Evolutionary conservation across 2,329 filamentous ascomycete genomes (phyloP).

Genomic region (Venturiaceae sp.): DNA sequence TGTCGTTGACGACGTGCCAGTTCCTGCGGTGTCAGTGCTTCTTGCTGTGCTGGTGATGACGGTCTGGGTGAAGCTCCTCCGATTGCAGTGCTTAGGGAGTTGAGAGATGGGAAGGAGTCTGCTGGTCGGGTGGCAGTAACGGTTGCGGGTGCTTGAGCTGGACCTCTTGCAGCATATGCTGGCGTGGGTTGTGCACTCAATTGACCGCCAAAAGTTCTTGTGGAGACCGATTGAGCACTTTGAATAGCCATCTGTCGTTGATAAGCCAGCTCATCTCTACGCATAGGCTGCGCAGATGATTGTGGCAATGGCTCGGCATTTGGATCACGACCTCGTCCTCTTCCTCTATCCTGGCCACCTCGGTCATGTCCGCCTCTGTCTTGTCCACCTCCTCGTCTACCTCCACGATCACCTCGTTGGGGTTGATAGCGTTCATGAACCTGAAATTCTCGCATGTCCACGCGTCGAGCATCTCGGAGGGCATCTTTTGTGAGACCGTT

Average conservation of each 20-base stretch:
- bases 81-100: conserved; percentile 13
- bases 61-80: conserved; percentile 10
- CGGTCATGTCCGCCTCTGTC: conserved; percentile 32
- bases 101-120: conserved; percentile 13
- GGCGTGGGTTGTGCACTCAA: conserved; percentile 40
- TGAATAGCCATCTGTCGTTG: conserved; percentile 89
- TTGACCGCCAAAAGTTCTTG: conserved; percentile 75
- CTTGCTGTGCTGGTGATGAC: conserved; percentile 31
- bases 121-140: background rate
- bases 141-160: background rate
- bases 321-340: conserved; percentile 70
- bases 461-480: conserved; percentile 69
- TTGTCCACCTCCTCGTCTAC: conserved; percentile 6
- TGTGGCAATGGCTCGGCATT: conserved; percentile 71
- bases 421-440: conserved; percentile 43
- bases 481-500: conserved; percentile 73
- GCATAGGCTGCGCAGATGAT: conserved; percentile 69
- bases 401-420: conserved; percentile 34
- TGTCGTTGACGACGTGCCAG: conserved; percentile 74
- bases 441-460: conserved; percentile 75
- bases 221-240: conserved; percentile 70
- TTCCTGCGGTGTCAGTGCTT: conserved; percentile 58
- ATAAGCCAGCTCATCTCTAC: conserved; percentile 81
- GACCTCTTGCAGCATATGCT: background rate
- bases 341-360: conserved; percentile 28